Conservation (phyloP, 352 stramenopile genomes). For the Globisporangium cystogenes region DNA sequence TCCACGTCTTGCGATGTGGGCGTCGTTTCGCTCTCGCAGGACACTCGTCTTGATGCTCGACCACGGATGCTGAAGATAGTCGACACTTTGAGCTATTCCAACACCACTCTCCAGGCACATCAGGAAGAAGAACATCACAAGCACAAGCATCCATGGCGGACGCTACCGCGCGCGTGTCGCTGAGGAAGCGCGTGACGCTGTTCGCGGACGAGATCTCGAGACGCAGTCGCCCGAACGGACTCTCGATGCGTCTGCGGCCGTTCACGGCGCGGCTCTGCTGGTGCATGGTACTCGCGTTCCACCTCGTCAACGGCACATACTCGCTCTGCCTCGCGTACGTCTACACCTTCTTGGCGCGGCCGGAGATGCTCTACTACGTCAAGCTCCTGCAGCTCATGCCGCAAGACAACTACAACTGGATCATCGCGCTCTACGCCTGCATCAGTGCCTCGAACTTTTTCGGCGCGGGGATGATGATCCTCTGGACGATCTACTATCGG, state of each 20-base stretch:
- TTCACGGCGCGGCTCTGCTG: too few species aligned
- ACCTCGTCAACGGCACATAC: conserved; percentile 11
- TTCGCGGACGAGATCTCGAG: conserved; percentile 2
- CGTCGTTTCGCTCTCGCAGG: too few species aligned
- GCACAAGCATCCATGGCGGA: background rate
- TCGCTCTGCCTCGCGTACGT: conserved; percentile 9
- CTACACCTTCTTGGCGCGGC: conserved; percentile 6
- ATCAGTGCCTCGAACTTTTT: conserved; percentile 12
- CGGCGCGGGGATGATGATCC: conserved; percentile 6
- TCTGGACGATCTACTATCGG: conserved; percentile 7
- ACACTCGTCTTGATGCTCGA: too few species aligned
- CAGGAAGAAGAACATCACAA: too few species aligned
- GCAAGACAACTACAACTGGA: conserved; percentile 6
- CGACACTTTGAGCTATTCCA: too few species aligned
- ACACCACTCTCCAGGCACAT: too few species aligned
- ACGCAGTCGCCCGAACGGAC: background rate
- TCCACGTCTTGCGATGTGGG: too few species aligned
- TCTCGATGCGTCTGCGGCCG: conserved; percentile 4
- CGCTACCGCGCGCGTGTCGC: background rate
- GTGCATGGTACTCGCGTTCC: conserved; percentile 7
- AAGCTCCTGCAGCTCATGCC: conserved; percentile 11
- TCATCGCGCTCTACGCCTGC: conserved; percentile 7
- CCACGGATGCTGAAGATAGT: too few species aligned
- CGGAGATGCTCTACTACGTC: conserved; percentile 11
- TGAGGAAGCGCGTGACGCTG: too few species aligned